Evolutionary conservation across 768 basidiomycete species (phyloP).

Genomic region (Leccinum subtestaceum): DNA sequence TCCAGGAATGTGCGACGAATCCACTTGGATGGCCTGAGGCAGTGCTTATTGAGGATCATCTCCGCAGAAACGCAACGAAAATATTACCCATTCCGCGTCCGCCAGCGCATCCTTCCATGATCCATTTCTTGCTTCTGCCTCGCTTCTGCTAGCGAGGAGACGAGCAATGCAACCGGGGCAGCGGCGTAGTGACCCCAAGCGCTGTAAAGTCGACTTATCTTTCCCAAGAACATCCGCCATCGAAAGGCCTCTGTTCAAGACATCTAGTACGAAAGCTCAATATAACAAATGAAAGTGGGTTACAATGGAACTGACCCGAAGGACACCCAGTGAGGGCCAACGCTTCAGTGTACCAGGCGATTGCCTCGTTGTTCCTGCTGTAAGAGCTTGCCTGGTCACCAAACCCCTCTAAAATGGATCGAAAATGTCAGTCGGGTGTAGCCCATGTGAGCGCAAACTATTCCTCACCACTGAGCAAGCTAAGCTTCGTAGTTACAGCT

Average conservation of each 20-base stretch:
- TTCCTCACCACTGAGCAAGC: slow-evolving; percentile 16
- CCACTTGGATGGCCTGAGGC: slow-evolving; percentile 3
- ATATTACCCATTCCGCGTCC: slow-evolving; percentile 8
- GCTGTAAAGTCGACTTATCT: not conserved
- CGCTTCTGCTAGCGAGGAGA: slow-evolving; percentile 11
- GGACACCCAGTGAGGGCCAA: slow-evolving; percentile 1
- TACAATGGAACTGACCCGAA: not conserved
- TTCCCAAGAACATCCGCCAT: not conserved
- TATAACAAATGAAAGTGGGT: not conserved
- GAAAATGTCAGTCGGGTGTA: not conserved
- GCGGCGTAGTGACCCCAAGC: not conserved
- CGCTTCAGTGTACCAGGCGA: slow-evolving; percentile 15
- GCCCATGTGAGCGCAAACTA: not conserved
- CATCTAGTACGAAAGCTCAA: not conserved
- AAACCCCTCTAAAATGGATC: slow-evolving; percentile 6
- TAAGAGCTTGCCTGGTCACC: slow-evolving; percentile 8
- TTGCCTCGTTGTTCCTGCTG: not conserved
- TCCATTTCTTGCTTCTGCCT: not conserved
- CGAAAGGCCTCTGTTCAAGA: not conserved
- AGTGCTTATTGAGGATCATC: not conserved
- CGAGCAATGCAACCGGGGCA: not conserved
- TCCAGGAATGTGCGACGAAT: not conserved
- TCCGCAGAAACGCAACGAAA: not conserved
- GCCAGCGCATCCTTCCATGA: slow-evolving; percentile 1
- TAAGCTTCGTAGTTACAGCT: not conserved